Percentiles rank a stretch among this genome's conserved stretches.
phyloP scores from a whole-genome alignment of 1,139 yeast species.

The Magnusiomyces sp. region DNA sequence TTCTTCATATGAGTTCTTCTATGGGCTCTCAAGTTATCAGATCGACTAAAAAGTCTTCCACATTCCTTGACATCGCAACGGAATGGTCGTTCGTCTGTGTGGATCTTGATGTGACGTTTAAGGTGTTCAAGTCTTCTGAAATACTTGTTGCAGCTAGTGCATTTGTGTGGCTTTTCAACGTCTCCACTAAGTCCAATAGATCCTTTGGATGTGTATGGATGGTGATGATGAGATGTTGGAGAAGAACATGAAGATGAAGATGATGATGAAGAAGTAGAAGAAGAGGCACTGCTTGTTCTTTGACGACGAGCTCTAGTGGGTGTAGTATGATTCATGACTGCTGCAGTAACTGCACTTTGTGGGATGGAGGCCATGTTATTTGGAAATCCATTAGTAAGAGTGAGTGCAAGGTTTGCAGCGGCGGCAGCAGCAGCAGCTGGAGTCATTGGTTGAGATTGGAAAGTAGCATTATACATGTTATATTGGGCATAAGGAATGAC shows the following conservation, averaged over 20 bases:
- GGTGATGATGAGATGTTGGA: no score
- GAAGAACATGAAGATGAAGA: no score
- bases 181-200: slow-evolving; percentile 6
- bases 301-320: not conserved
- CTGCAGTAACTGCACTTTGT: not conserved
- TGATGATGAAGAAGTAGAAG: not conserved
- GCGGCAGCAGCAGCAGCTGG: slow-evolving; percentile 13
- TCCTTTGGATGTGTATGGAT: no score
- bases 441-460: not conserved
- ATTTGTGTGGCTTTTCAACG: slow-evolving; percentile 55
- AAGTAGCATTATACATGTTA: slow-evolving; percentile 2
- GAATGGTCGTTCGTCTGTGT: slow-evolving; percentile 81
- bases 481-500: not conserved
- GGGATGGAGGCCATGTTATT: not conserved
- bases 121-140: slow-evolving; percentile 92
- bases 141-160: slow-evolving; percentile 55
- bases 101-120: slow-evolving; percentile 81
- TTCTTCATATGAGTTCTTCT: slow-evolving; percentile 60
- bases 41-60: slow-evolving; percentile 63
- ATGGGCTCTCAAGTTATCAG: slow-evolving; percentile 74
- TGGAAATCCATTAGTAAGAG: slow-evolving; percentile 1
- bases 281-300: not conserved
- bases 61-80: slow-evolving; percentile 61
- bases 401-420: slow-evolving; percentile 13
- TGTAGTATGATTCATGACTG: not conserved